Percentiles rank a stretch among this genome's conserved stretches.
These are phyloP conservation scores for Trebouxia sp. DNA, from an alignment of 139 green algal species.

Conservation along the genomic window DNA sequence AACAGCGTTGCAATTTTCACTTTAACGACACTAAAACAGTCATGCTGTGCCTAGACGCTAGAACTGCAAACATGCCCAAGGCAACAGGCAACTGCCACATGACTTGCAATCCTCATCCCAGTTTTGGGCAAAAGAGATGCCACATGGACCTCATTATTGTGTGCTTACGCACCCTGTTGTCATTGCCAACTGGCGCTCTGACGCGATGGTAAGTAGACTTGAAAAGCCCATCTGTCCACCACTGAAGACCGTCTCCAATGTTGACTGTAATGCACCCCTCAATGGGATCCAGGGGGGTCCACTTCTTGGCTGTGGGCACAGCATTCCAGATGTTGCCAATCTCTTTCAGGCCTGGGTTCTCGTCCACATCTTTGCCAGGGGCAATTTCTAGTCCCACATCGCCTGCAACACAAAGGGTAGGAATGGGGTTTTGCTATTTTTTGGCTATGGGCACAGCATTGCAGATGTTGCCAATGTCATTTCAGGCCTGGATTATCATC, in stretches of 20 bases:
- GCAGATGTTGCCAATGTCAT: slow-evolving; percentile 27
- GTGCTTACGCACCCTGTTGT: slow-evolving; percentile 19
- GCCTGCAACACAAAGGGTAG: too few relatives aligned
- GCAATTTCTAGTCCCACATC: slow-evolving; percentile 41
- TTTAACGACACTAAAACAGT: too few relatives aligned
- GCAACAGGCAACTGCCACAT: too few relatives aligned
- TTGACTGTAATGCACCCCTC: slow-evolving; percentile 42
- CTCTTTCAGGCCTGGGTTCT: slow-evolving; percentile 36
- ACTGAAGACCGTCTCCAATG: slow-evolving; percentile 39
- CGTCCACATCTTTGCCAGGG: slow-evolving; percentile 31
- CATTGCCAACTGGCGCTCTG: slow-evolving; percentile 26
- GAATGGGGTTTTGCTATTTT: slow-evolving; percentile 30
- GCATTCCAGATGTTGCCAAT: slow-evolving; percentile 45
- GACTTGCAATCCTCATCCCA: too few relatives aligned
- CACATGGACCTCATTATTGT: too few relatives aligned
- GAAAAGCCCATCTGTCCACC: slow-evolving; percentile 39
- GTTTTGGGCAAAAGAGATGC: too few relatives aligned
- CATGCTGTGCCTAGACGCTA: too few relatives aligned
- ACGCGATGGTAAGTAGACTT: slow-evolving; percentile 50
- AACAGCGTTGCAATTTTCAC: too few relatives aligned
- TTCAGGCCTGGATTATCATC: background rate
- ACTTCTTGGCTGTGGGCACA: slow-evolving; percentile 34
- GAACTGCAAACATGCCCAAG: too few relatives aligned
- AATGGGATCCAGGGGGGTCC: slow-evolving; percentile 40
- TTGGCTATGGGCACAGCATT: slow-evolving; percentile 35